phyloP scores from a whole-genome alignment of 228 moss, liverwort and hornwort genomes.

The Sphagnum magellanicum region DNA sequence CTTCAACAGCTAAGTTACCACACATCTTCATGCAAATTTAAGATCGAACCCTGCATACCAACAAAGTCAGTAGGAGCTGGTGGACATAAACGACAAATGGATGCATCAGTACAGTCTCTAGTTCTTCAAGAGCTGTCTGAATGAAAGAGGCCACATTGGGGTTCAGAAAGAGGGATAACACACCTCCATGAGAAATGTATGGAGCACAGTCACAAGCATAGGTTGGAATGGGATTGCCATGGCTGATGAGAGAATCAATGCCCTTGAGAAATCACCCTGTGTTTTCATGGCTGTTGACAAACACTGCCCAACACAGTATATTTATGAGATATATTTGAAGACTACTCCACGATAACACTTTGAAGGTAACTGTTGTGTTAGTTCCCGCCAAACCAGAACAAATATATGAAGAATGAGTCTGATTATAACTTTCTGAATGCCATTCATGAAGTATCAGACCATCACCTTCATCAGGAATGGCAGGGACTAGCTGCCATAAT shows the following conservation, averaged over 20 bases:
- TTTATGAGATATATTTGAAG: no score
- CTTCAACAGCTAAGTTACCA: background rate
- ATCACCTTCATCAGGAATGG: no score
- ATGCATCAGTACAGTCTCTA: background rate
- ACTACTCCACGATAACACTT: no score
- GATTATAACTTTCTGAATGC: no score
- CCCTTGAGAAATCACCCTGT: slow-evolving; percentile 24
- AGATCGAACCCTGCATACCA: background rate
- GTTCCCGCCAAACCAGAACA: no score
- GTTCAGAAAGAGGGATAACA: background rate
- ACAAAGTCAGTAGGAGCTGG: background rate
- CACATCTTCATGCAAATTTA: background rate
- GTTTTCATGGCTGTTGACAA: slow-evolving; percentile 44
- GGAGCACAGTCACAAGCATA: slow-evolving; percentile 43
- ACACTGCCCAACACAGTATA: slow-evolving; percentile 25
- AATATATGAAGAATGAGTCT: no score
- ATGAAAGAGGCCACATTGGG: background rate
- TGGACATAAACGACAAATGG: background rate
- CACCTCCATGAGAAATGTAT: slow-evolving; percentile 41
- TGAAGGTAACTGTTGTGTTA: no score
- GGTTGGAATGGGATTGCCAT: slow-evolving; percentile 52
- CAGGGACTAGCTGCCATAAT: no score
- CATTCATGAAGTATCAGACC: no score
- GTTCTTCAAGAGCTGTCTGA: background rate
- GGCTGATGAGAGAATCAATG: slow-evolving; percentile 37